Base-by-base conservation (phyloP, 1,139 yeast genomes). In the Scheffersomyces titani region DNA sequence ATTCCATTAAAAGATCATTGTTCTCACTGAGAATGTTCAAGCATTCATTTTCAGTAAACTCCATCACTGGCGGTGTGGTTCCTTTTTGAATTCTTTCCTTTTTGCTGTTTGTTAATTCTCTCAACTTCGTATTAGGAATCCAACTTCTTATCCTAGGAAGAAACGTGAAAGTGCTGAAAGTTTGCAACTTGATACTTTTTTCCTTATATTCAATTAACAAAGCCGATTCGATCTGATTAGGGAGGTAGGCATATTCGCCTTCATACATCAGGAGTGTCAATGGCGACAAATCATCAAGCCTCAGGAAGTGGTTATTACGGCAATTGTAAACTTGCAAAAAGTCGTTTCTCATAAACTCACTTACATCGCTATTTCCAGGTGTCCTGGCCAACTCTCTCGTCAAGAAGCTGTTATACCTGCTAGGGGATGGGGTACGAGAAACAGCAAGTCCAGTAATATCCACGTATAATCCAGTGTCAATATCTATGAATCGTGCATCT, bases 191-290 rank as follows among this genome's bases (percentile, higher is more conserved):
- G 44, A 60, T 58, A 1, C 75, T 70, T 2, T 59, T 62, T 5
- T 61, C 62, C 4, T 65, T 62, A 58, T 78, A 79, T 57, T 78
- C 82, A 51, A 65, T 65, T 11, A 59, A 58, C 45, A 79, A 63
- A 6, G 72, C 49, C 19, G 60, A 65, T 44, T 64, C 67, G 59
- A 70, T 76, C 49, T 71, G 65, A 22, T 65, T 56, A 1, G 81
- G 81, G 45, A 76, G 59, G 57, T 74, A 75, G 0, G 73, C 70
- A 19, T 68, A 67, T 56, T 72, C 72, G 1, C 80, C 80, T 60
- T 78, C 81, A 44, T 67, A 66, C 45, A 66, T 56, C 1, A 78
- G 62, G 47, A 76, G 61, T 51, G 60, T 65, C 46, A 78, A 63
- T 0, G 81, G 82, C 19, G 67, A 60, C 22, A 78, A 56, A 57